Conservation (phyloP, 495 filamentous ascomycete species). For the Alectoria sarmentosa region DNA sequence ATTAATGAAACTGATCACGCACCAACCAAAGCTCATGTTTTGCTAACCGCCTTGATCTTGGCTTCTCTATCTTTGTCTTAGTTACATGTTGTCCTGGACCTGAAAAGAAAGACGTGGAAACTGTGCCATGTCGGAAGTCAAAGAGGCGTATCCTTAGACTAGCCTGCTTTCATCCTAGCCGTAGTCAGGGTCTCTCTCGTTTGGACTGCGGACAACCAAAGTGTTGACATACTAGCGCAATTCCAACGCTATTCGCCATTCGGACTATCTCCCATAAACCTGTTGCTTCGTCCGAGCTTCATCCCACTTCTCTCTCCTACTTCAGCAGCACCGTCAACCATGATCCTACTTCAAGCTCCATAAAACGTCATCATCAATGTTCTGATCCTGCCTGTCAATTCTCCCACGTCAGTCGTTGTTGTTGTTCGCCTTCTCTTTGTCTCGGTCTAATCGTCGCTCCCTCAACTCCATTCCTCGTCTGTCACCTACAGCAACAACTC, state of each 20-base stretch:
- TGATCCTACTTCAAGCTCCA: constrained; percentile 24
- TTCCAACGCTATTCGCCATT: constrained; percentile 1
- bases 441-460: constrained; percentile 27
- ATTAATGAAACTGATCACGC: background rate
- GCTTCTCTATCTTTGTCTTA: background rate
- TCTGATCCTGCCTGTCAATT: constrained; percentile 30
- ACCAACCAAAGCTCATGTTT: background rate
- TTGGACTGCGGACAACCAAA: background rate
- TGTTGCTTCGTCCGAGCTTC: constrained; percentile 22
- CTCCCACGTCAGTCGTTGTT: constrained; percentile 29
- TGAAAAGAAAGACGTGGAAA: constrained; percentile 15
- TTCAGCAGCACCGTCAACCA: constrained; percentile 14
- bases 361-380: constrained; percentile 21
- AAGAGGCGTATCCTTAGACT: background rate
- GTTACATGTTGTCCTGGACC: background rate
- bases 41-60: constrained; percentile 3
- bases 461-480: constrained; percentile 27
- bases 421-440: constrained; percentile 19
- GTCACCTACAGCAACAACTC: constrained; percentile 19
- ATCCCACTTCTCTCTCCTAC: constrained; percentile 14
- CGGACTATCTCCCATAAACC: constrained; percentile 11
- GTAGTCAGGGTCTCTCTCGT: constrained; percentile 7
- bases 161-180: background rate
- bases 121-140: constrained; percentile 7
- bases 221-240: constrained; percentile 17